Percentiles rank a stretch among this genome's conserved stretches.
Evolutionary conservation across 2,329 filamentous ascomycete genomes (phyloP).

Genomic region (Aspergillus pseudoviridinutans): DNA sequence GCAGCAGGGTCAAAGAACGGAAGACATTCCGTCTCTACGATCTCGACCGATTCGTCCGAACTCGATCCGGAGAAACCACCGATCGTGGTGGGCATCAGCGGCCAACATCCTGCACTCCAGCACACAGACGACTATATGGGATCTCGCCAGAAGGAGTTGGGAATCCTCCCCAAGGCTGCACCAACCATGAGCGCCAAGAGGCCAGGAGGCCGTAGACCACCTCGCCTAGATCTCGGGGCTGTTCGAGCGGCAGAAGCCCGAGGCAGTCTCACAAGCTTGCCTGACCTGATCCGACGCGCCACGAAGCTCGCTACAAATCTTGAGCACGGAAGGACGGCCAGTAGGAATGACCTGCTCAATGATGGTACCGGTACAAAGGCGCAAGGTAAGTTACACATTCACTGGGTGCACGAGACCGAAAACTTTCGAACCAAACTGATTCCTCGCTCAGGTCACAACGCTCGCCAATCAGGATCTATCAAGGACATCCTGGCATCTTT

Average conservation of each 20-base stretch:
- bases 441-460: constrained; percentile 13
- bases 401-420: background rate
- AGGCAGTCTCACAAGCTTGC: constrained; percentile 85
- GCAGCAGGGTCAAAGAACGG: constrained; percentile 4
- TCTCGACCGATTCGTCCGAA: constrained; percentile 21
- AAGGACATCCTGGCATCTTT: constrained; percentile 64
- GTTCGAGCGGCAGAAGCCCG: constrained; percentile 76
- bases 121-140: constrained; percentile 12
- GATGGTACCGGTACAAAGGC: constrained; percentile 24
- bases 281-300: constrained; percentile 84
- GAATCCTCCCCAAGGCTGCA: constrained; percentile 23
- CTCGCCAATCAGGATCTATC: constrained; percentile 51
- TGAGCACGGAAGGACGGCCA: constrained; percentile 71
- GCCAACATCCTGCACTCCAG: constrained; percentile 1
- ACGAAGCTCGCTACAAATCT: constrained; percentile 83
- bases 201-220: constrained; percentile 51
- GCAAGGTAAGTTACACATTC: constrained; percentile 21
- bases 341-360: constrained; percentile 49
- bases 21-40: constrained; percentile 18
- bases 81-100: constrained; percentile 19
- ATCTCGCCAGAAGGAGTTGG: constrained; percentile 22
- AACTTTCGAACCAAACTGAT: constrained; percentile 1
- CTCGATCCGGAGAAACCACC: constrained; percentile 33
- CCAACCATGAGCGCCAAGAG: constrained; percentile 40
- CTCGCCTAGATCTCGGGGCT: constrained; percentile 75